Evolutionary conservation across 1,139 yeast genomes (phyloP), one percentile per base, ranked within the genome.

Genomic region (Hyphopichia pseudoburtonii): DNA sequence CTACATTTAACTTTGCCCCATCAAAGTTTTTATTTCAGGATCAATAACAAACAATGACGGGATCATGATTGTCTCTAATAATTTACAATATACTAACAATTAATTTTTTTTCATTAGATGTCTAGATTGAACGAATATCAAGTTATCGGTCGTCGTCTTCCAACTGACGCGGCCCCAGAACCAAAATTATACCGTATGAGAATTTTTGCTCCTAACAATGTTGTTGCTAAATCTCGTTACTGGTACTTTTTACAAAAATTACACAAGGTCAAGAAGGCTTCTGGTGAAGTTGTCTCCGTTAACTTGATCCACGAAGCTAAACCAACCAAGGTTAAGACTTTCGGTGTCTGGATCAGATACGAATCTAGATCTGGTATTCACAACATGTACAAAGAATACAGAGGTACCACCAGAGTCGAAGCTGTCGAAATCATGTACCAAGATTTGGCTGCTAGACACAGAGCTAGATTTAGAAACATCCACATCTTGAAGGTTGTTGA

Each of bases 391-490:
- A 92, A 55, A 88, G 99, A 92, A 82, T 88, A 89, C 94, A 90
- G 98, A 79, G 98, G 92, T 65, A 95, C 90, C 62, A 78, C 97
- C 80, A 94, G 99, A 81, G 95, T 89, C 54, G 96, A 89, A 73
- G 98, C 98, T 62, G 97, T 92, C 69, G 96, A 87, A 75, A 81
- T 95, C 71, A 86, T 92, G 85, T 92, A 92, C 94, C 92, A 87
- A 76, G 98, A 94, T 77, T 86, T 92, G 85, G 99, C 99, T 76
- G 97, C 98, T 61, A 92, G 98, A 81, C 99, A 92, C 95, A 89
- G 98, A 86, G 94, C 98, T 69, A 89, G 99, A 83, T 92, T 92
- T 83, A 88, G 98, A 86, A 85, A 92, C 61, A 87, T 92, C 76
- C 98, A 92, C 88, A 88, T 85, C 73, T 82, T 85, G 71, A 92